These are phyloP conservation scores for Novymonas esmeraldas DNA, from an alignment of 208 protist species.

Conservation along the genomic window DNA sequence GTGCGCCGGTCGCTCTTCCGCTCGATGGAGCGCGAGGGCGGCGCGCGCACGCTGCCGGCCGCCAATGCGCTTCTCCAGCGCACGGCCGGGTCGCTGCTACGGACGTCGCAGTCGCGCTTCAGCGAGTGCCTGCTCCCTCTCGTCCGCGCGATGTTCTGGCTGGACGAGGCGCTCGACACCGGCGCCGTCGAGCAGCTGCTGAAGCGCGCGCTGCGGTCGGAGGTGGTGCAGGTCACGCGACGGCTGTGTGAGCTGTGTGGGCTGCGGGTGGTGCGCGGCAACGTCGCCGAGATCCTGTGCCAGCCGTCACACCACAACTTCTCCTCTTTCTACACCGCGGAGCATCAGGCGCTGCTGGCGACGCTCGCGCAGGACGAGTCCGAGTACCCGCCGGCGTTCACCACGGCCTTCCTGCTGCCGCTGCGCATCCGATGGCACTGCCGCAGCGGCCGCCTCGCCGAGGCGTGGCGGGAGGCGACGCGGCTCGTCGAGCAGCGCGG, in stretches of 20 bases:
- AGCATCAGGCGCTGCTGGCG: constrained; percentile 26
- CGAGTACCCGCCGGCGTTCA: constrained; percentile 10
- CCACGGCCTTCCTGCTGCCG: constrained; percentile 21
- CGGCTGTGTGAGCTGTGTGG: constrained; percentile 52
- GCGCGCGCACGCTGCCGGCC: constrained; percentile 14
- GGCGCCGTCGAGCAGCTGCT: constrained; percentile 15
- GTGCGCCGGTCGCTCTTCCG: constrained; percentile 40
- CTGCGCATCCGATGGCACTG: constrained; percentile 24
- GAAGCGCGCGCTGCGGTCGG: constrained; percentile 20
- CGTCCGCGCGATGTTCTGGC: constrained; percentile 42
- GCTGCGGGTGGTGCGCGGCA: constrained; percentile 39
- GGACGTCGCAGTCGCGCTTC: constrained; percentile 28
- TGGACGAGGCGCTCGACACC: constrained; percentile 20
- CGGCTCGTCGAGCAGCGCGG: constrained; percentile 20
- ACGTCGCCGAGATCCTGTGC: constrained; percentile 35
- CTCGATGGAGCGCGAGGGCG: constrained; percentile 29
- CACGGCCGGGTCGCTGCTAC: constrained; percentile 41
- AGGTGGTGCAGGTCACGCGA: constrained; percentile 33
- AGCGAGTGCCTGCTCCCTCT: constrained; percentile 36
- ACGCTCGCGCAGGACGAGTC: constrained; percentile 13
- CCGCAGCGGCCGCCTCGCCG: constrained; percentile 17
- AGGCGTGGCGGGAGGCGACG: constrained; percentile 24
- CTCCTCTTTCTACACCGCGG: constrained; percentile 15
- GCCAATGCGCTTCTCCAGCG: constrained; percentile 49
- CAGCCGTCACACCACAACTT: constrained; percentile 47